Evolutionary conservation across 129 eudicot genomes (phyloP).

Genomic region (Saposhnikovia divaricata): DNA sequence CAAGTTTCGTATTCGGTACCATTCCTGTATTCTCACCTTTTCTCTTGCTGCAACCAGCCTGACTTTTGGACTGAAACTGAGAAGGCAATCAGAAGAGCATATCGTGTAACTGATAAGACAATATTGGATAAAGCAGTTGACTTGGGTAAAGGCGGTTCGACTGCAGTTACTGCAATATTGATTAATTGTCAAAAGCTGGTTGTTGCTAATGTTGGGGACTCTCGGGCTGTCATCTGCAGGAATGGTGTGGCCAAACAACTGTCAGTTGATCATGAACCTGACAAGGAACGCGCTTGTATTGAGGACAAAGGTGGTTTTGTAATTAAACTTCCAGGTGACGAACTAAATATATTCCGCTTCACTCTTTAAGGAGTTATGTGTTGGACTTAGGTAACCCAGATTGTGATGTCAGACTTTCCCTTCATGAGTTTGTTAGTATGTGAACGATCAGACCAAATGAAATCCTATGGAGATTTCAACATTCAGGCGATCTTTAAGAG

Average conservation of each 20-base stretch:
- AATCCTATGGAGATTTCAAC: background rate
- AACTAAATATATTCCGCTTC: background rate
- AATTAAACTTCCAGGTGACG: slow-evolving; percentile 49
- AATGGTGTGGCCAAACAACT: slow-evolving; percentile 78
- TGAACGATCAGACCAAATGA: background rate
- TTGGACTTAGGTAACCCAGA: background rate
- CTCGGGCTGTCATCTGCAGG: slow-evolving; percentile 73
- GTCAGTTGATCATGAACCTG: slow-evolving; percentile 79
- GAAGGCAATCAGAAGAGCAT: slow-evolving; percentile 66
- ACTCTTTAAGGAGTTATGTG: background rate
- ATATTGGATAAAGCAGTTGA: slow-evolving; percentile 56
- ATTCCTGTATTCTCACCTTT: background rate
- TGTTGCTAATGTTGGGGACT: slow-evolving; percentile 88
- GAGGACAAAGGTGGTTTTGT: slow-evolving; percentile 84
- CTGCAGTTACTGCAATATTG: slow-evolving; percentile 78
- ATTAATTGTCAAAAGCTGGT: slow-evolving; percentile 66
- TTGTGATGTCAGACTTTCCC: background rate
- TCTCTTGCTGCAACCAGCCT: slow-evolving; percentile 25
- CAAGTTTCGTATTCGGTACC: background rate
- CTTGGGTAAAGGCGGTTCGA: slow-evolving; percentile 79
- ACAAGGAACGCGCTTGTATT: slow-evolving; percentile 43
- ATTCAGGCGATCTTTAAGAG: background rate
- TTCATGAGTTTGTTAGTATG: background rate
- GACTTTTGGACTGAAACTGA: slow-evolving; percentile 70
- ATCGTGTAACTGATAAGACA: slow-evolving; percentile 47